phyloP scores from a whole-genome alignment of 768 basidiomycete genomes.

The Suillus spraguei region DNA sequence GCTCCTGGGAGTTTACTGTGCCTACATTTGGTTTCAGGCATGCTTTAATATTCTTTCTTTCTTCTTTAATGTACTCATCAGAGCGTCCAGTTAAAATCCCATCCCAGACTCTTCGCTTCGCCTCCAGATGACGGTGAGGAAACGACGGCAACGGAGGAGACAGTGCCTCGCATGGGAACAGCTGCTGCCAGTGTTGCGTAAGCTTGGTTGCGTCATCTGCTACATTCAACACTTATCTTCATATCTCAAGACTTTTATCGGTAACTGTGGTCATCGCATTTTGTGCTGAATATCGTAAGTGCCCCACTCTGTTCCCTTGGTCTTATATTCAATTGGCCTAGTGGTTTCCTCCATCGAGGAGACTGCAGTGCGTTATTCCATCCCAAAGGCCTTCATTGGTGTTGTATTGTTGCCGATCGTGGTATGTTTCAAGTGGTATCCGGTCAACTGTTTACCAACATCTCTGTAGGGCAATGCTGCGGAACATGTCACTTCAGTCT shows the following conservation, averaged over 20 bases:
- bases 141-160: constrained; percentile 18
- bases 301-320: neutral
- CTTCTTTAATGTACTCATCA: constrained; percentile 5
- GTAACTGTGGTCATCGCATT: constrained; percentile 85
- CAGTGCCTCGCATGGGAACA: constrained; percentile 63
- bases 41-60: constrained; percentile 17
- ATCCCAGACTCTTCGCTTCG: constrained; percentile 58
- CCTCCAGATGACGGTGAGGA: constrained; percentile 31
- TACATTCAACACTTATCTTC: neutral
- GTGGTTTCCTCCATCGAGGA: constrained; percentile 94
- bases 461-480: constrained; percentile 69
- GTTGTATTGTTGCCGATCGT: constrained; percentile 88
- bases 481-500: constrained; percentile 84
- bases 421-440: constrained; percentile 41
- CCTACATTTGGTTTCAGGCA: constrained; percentile 79
- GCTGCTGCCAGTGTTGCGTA: constrained; percentile 62
- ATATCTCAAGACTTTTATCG: constrained; percentile 54
- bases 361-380: constrained; percentile 75
- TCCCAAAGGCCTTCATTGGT: constrained; percentile 87
- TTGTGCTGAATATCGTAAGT: constrained; percentile 85
- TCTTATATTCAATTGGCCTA: constrained; percentile 25
- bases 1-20: constrained; percentile 71
- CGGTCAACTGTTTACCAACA: neutral
- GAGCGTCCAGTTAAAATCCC: constrained; percentile 65
- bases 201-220: constrained; percentile 6